phyloP scores from a whole-genome alignment of 2,329 filamentous ascomycete species.

The Colletotrichum melonis region DNA sequence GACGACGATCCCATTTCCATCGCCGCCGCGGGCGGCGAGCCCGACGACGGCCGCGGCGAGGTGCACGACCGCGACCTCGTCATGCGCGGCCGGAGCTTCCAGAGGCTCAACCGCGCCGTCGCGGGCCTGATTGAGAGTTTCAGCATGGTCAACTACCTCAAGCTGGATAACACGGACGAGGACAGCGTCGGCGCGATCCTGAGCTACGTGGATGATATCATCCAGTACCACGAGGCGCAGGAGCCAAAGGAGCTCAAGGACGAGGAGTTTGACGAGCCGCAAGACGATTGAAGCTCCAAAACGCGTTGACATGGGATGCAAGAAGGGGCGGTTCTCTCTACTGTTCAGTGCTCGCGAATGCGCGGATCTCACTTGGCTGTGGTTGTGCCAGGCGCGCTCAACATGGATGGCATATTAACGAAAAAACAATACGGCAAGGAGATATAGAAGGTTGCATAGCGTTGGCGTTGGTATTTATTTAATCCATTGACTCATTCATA shows the following conservation, averaged over 20 bases:
- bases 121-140: constrained; percentile 95
- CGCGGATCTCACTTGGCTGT: not conserved
- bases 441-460: constrained; percentile 50
- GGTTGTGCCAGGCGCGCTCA: not conserved
- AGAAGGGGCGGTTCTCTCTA: not conserved
- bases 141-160: constrained; percentile 96
- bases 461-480: constrained; percentile 50
- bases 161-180: constrained; percentile 89
- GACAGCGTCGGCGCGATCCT: constrained; percentile 87
- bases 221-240: constrained; percentile 93
- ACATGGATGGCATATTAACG: not conserved
- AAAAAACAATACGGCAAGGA: not conserved
- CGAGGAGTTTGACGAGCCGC: constrained; percentile 52
- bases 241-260: constrained; percentile 87
- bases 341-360: not conserved
- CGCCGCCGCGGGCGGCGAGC: constrained; percentile 44
- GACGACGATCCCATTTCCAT: constrained; percentile 75
- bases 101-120: constrained; percentile 86
- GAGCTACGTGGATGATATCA: constrained; percentile 94
- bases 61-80: constrained; percentile 75
- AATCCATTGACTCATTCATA: constrained; percentile 24
- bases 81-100: constrained; percentile 85
- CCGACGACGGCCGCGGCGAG: constrained; percentile 66
- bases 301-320: not conserved
- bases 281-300: constrained; percentile 33